Evolutionary conservation across 1,284 basidiomycete species (phyloP).

Genomic region (Ustilago bromivora): DNA sequence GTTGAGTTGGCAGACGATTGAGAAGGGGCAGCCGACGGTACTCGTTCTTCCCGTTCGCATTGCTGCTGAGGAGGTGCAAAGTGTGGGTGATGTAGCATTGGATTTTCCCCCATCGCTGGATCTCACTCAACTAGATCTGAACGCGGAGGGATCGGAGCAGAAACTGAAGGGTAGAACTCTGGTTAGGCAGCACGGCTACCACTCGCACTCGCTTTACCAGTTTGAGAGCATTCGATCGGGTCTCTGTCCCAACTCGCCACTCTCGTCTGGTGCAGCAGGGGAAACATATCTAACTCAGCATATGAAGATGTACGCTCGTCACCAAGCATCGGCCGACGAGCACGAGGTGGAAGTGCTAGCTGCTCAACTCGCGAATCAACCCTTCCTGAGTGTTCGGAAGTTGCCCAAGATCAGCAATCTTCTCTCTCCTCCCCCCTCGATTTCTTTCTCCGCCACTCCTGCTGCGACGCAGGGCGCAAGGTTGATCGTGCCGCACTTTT

Average conservation of each 20-base stretch:
- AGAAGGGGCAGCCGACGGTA: constrained; percentile 18
- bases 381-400: constrained; percentile 20
- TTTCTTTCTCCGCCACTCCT: neutral
- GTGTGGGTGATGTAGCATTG: constrained; percentile 10
- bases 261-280: neutral
- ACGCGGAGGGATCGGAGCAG: neutral
- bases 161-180: constrained; percentile 13
- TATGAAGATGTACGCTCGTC: constrained; percentile 18
- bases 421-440: neutral
- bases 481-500: constrained; percentile 27
- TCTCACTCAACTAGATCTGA: constrained; percentile 1
- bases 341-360: constrained; percentile 1
- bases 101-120: constrained; percentile 11
- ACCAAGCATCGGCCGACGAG: neutral
- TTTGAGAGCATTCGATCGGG: constrained; percentile 10
- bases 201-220: constrained; percentile 16
- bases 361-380: constrained; percentile 4
- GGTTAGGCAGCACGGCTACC: constrained; percentile 24
- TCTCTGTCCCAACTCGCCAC: constrained; percentile 13
- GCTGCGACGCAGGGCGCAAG: neutral
- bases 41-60: constrained; percentile 26
- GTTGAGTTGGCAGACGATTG: neutral
- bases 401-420: constrained; percentile 19
- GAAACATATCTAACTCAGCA: constrained; percentile 25
- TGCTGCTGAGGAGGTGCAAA: neutral